Conservation (phyloP, 1,139 yeast genomes). For the Protomyces gravidus region DNA sequence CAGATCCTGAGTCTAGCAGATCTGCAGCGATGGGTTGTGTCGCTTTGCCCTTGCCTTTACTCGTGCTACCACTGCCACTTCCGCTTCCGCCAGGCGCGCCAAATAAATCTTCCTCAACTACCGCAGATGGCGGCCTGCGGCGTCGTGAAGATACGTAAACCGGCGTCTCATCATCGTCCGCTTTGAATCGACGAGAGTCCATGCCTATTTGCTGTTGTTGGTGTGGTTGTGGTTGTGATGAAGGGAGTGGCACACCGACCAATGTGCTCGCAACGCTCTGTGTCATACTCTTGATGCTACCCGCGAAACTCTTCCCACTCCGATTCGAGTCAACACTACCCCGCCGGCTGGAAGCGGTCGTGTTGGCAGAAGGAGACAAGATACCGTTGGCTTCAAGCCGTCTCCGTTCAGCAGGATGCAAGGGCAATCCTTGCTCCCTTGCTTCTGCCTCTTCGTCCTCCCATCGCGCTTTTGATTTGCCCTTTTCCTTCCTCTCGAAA, state of each 20-base stretch:
- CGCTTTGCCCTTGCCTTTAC: neutral
- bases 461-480: constrained; percentile 12
- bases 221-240: neutral
- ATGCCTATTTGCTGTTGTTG: neutral
- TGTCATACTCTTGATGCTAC: constrained; percentile 8
- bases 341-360: neutral
- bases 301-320: constrained; percentile 15
- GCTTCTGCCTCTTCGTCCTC: constrained; percentile 11
- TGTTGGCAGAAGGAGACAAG: neutral
- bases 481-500: constrained; percentile 21
- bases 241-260: neutral
- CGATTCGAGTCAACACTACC: constrained; percentile 16
- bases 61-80: neutral
- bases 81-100: constrained; percentile 1
- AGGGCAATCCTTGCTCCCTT: constrained; percentile 20
- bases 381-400: constrained; percentile 20
- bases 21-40: neutral
- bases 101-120: neutral
- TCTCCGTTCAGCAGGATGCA: constrained; percentile 25
- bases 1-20: neutral
- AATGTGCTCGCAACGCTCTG: constrained; percentile 3
- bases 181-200: constrained; percentile 16
- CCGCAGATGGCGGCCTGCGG: constrained; percentile 4
- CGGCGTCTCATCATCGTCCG: constrained; percentile 20
- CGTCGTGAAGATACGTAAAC: constrained; percentile 11